These are phyloP conservation scores for Solanum sitiens DNA, from an alignment of 257 asterid genomes.

Conservation along the genomic window DNA sequence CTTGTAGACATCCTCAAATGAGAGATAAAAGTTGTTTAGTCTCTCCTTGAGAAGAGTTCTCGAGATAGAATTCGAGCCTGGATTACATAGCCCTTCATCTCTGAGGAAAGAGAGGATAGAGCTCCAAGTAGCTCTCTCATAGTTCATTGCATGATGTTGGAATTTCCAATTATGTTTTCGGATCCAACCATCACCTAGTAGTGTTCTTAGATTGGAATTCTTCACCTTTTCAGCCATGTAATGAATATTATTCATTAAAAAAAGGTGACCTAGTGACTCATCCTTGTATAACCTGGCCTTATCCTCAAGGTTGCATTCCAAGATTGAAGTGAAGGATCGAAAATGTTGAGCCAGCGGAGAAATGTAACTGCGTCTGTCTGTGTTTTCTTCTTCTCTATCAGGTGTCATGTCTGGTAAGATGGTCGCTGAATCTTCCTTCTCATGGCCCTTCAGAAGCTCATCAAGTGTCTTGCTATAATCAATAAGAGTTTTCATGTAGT, in stretches of 20 bases:
- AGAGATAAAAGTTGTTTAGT: slow-evolving; percentile 53
- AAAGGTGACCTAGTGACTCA: slow-evolving; percentile 60
- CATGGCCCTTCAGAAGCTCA: slow-evolving; percentile 49
- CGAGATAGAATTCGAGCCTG: slow-evolving; percentile 56
- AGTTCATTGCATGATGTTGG: slow-evolving; percentile 78
- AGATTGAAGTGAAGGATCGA: slow-evolving; percentile 44
- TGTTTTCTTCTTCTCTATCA: slow-evolving; percentile 33
- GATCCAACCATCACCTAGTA: slow-evolving; percentile 73
- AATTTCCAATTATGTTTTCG: slow-evolving; percentile 72
- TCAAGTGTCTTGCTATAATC: slow-evolving; percentile 61
- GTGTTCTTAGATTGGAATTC: slow-evolving; percentile 46
- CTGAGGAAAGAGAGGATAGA: slow-evolving; percentile 54
- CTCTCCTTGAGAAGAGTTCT: slow-evolving; percentile 61
- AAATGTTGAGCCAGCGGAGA: slow-evolving; percentile 47
- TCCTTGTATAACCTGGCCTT: slow-evolving; percentile 76
- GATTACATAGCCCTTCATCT: slow-evolving; percentile 65
- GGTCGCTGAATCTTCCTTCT: slow-evolving; percentile 10
- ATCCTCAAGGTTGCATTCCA: slow-evolving; percentile 57
- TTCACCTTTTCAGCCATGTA: slow-evolving; percentile 85
- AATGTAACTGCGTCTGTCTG: neutral
- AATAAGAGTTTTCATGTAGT: slow-evolving; percentile 55
- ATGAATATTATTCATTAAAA: slow-evolving; percentile 80
- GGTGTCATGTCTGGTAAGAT: slow-evolving; percentile 44
- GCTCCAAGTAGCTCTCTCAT: slow-evolving; percentile 91
- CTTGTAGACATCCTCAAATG: slow-evolving; percentile 91